Conservation (phyloP, 805 yeast species). For the Barnettozyma populi region DNA sequence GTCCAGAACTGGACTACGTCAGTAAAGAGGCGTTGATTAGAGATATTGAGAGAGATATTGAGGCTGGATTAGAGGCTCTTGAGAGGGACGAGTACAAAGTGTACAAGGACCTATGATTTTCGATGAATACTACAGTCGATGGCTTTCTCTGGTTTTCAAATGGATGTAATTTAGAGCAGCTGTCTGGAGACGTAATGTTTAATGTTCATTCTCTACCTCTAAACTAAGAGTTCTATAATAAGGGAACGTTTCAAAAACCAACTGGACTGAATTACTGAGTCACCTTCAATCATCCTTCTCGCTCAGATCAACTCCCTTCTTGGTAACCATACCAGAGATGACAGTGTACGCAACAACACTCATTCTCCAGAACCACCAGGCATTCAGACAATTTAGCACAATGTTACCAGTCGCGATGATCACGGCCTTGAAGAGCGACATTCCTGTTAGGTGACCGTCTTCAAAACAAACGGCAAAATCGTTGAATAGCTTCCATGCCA, state of each 20-base stretch:
- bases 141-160: background rate
- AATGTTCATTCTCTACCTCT: background rate
- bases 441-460: slow-evolving; percentile 36
- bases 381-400: slow-evolving; percentile 55
- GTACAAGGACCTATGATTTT: slow-evolving; percentile 21
- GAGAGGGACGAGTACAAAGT: slow-evolving; percentile 35
- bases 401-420: slow-evolving; percentile 39
- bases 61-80: slow-evolving; percentile 53
- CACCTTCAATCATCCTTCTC: background rate
- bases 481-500: slow-evolving; percentile 42
- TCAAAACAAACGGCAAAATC: slow-evolving; percentile 37
- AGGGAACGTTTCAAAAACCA: background rate
- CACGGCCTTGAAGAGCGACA: slow-evolving; percentile 27
- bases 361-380: slow-evolving; percentile 82
- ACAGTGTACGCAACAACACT: slow-evolving; percentile 51
- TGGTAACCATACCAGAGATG: slow-evolving; percentile 24
- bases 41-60: slow-evolving; percentile 78
- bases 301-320: slow-evolving; percentile 19
- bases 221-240: background rate
- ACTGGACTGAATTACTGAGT: background rate
- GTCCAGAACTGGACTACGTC: slow-evolving; percentile 86
- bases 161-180: background rate
- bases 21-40: slow-evolving; percentile 75
- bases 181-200: no score
- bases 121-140: background rate